A percentile compares a stretch with the other conserved stretches of the same genome.
Conservation (phyloP, 257 asterid species). For the Ocimum tenuiflorum region DNA sequence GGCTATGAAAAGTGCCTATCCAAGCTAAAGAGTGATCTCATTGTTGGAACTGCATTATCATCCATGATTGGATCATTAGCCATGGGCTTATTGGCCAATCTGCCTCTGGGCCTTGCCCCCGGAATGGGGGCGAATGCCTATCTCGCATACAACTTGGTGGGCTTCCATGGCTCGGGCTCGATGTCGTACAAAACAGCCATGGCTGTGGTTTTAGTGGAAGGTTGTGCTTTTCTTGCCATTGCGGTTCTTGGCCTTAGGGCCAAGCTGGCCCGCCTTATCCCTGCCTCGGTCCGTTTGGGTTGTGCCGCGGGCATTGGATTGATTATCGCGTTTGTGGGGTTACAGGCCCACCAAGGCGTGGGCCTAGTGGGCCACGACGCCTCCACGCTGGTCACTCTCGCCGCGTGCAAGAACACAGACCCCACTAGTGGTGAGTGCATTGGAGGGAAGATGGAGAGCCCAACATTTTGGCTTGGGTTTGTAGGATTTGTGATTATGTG, state of each 20-base stretch:
- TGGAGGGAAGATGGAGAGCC: slow-evolving; percentile 63
- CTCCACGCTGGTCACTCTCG: slow-evolving; percentile 34
- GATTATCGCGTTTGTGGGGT: slow-evolving; percentile 65
- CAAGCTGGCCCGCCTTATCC: slow-evolving; percentile 52
- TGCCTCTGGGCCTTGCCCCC: slow-evolving; percentile 71
- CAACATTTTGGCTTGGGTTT: slow-evolving; percentile 66
- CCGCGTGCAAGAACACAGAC: slow-evolving; percentile 41
- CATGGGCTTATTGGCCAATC: slow-evolving; percentile 68
- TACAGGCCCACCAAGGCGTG: slow-evolving; percentile 57
- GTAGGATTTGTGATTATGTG: slow-evolving; percentile 50
- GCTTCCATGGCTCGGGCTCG: slow-evolving; percentile 62
- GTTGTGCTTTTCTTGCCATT: slow-evolving; percentile 53
- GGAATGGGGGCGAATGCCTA: slow-evolving; percentile 79
- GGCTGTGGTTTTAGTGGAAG: slow-evolving; percentile 63
- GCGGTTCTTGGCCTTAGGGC: slow-evolving; percentile 69
- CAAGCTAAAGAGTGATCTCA: slow-evolving; percentile 47
- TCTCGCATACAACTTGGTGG: slow-evolving; percentile 61
- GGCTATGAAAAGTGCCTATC: slow-evolving; percentile 55
- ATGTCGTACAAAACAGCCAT: slow-evolving; percentile 54
- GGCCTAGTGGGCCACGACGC: slow-evolving; percentile 65
- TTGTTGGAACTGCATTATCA: slow-evolving; percentile 58
- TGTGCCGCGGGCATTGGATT: slow-evolving; percentile 70
- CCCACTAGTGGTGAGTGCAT: slow-evolving; percentile 48
- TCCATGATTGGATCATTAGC: slow-evolving; percentile 62
- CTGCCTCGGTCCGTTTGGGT: slow-evolving; percentile 45